Conservation (phyloP, 352 stramenopile species). For the Globisporangium spinosum region DNA sequence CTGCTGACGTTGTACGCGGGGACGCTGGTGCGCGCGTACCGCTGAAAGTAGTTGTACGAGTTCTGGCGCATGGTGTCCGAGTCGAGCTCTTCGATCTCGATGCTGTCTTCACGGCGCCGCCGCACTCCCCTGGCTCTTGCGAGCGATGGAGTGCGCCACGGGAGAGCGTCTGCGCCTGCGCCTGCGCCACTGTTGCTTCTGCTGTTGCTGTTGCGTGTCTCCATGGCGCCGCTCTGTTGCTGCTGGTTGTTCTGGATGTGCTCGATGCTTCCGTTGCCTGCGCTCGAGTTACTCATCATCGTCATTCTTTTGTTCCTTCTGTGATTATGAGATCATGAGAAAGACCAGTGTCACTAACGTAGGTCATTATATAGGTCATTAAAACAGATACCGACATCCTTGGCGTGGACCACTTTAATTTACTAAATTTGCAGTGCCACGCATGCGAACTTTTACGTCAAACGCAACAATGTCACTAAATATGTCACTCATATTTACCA, state of each 20-base stretch:
- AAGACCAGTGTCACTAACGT: too few relatives aligned
- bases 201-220: not conserved
- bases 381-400: too few relatives aligned
- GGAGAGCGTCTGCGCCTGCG: not conserved
- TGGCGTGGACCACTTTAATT: not conserved
- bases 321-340: not conserved
- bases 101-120: conserved; percentile 36
- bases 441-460: too few relatives aligned
- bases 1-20: conserved; percentile 14
- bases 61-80: conserved; percentile 66
- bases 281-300: not conserved
- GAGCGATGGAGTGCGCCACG: not conserved
- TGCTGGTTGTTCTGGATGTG: not conserved
- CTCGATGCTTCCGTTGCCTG: not conserved
- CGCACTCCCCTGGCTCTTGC: conserved; percentile 30
- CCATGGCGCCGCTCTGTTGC: not conserved
- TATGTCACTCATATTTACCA: not conserved
- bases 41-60: conserved; percentile 72
- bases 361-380: too few relatives aligned
- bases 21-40: conserved; percentile 18
- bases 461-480: not conserved
- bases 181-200: not conserved
- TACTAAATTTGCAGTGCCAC: not conserved
- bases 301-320: conserved; percentile 12
- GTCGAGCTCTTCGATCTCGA: conserved; percentile 69